phyloP scores from a whole-genome alignment of 2,329 filamentous ascomycete genomes.

The Arthrobotrys pseudoclavata region DNA sequence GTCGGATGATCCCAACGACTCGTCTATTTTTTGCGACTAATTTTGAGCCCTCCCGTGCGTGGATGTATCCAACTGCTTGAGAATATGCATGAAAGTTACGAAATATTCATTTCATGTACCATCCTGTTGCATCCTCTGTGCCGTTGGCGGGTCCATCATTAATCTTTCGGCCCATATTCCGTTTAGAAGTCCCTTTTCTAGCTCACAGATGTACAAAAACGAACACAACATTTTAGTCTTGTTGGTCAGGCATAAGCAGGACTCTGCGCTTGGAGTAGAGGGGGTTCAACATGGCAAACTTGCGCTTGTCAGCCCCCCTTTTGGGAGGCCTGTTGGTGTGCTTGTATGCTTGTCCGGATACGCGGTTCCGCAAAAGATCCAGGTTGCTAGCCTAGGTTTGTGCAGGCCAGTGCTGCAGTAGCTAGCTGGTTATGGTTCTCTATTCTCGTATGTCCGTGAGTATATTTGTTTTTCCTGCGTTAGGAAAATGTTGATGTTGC shows the following conservation, averaged over 20 bases:
- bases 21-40: slow-evolving; percentile 19
- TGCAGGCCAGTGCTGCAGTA: slow-evolving; percentile 10
- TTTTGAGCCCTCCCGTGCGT: slow-evolving; percentile 6
- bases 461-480: slow-evolving; percentile 17
- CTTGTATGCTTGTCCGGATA: slow-evolving; percentile 26
- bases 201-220: slow-evolving; percentile 11
- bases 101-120: slow-evolving; percentile 6
- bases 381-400: slow-evolving; percentile 5
- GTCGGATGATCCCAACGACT: slow-evolving; percentile 24
- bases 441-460: slow-evolving; percentile 5
- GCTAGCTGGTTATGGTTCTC: neutral
- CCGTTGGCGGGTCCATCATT: slow-evolving; percentile 15
- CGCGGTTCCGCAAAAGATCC: slow-evolving; percentile 25
- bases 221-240: slow-evolving; percentile 1
- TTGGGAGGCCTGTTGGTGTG: slow-evolving; percentile 22
- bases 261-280: slow-evolving; percentile 18
- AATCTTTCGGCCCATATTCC: slow-evolving; percentile 23
- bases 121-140: slow-evolving; percentile 1
- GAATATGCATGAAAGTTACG: slow-evolving; percentile 12
- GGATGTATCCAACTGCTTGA: slow-evolving; percentile 6
- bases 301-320: slow-evolving; percentile 28
- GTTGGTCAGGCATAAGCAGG: slow-evolving; percentile 30
- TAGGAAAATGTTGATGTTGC: slow-evolving; percentile 4
- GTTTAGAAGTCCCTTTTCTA: neutral
- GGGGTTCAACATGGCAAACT: slow-evolving; percentile 1